Conservation (phyloP, 257 asterid species). For the Voacanga thouarsii region DNA sequence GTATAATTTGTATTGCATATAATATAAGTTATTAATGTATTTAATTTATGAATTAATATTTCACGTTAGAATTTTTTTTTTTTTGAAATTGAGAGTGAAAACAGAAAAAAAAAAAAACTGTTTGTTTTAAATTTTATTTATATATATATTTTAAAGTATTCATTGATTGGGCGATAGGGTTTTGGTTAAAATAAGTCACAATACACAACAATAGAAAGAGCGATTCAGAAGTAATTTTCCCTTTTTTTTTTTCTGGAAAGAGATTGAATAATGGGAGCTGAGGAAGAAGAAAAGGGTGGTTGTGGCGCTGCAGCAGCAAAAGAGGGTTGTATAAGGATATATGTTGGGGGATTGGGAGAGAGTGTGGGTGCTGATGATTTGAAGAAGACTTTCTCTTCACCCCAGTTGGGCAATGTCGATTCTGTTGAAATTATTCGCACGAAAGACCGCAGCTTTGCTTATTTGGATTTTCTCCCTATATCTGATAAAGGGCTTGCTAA, state of each 20-base stretch:
- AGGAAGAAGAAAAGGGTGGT: background rate
- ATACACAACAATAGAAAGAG: background rate
- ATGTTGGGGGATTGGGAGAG: slow-evolving; percentile 75
- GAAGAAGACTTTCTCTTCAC: slow-evolving; percentile 67
- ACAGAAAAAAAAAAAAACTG: too few relatives aligned
- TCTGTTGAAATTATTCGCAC: slow-evolving; percentile 69
- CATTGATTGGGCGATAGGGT: background rate
- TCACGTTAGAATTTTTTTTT: too few relatives aligned
- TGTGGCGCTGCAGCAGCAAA: background rate
- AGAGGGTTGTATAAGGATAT: slow-evolving; percentile 41
- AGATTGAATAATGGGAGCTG: slow-evolving; percentile 18
- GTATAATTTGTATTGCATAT: too few relatives aligned
- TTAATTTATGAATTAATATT: too few relatives aligned
- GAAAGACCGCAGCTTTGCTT: slow-evolving; percentile 86
- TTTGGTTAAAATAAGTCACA: background rate
- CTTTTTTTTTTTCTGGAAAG: background rate
- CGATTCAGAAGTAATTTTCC: too few relatives aligned
- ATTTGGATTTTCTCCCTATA: slow-evolving; percentile 66
- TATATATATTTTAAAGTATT: too few relatives aligned
- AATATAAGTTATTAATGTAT: too few relatives aligned
- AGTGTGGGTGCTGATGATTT: slow-evolving; percentile 58
- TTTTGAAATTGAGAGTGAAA: too few relatives aligned
- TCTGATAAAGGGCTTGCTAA: slow-evolving; percentile 85
- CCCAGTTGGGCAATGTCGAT: slow-evolving; percentile 65
- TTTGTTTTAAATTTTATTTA: too few relatives aligned